Base-by-base conservation (phyloP, 2,329 filamentous ascomycete genomes). In the Aspergillus aculeatinus region DNA sequence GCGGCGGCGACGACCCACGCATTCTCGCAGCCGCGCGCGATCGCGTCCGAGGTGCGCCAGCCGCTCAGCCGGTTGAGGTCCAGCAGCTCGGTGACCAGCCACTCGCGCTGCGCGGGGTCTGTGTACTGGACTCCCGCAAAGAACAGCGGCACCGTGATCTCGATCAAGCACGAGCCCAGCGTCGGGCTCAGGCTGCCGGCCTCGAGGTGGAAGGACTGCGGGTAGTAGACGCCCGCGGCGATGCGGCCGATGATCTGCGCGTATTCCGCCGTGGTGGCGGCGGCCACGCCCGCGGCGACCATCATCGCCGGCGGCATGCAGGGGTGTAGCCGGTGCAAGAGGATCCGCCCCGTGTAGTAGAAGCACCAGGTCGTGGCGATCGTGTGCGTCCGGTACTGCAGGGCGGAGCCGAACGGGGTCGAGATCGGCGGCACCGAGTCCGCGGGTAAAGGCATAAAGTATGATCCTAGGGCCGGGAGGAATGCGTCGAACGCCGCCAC, bases 261-360 rank as follows among this genome's bases (percentile, higher is more conserved):
- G 74, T 87, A 90, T 0, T 79, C 79, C 3, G 83, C 85, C 0
- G 94, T 97, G 53, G 89, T 85, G 14, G 80, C 80, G 0, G 92
- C 91, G 10, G 90, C 87, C 64, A 96, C 83, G 7, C 89, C 89
- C 0, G 92, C 92, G 2, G 95, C 92, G 68, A 92, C 85, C 86
- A 96, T 92, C 39, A 92, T 90, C 9, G 93, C 88, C 0, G 94
- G 92, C 0, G 93, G 94, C 92, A 97, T 97, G 25, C 85, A 85
- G 0, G 95, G 95, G 67, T 97, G 93, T 1, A 88, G 83, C 35
- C 95, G 85, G 60, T 94, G 82, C n/a, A 95, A 83, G 57, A 93
- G 83, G 59, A 98, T 94, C 51, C 92, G 83, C 0, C 89, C 88
- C 81, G 94, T 91, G 75, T 96, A 90, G 73, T 91, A 93, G 65